Evolutionary conservation across 805 yeast genomes (phyloP), one percentile per base, ranked within the genome.

Genomic region (Cyberlindnera galapagoensis): DNA sequence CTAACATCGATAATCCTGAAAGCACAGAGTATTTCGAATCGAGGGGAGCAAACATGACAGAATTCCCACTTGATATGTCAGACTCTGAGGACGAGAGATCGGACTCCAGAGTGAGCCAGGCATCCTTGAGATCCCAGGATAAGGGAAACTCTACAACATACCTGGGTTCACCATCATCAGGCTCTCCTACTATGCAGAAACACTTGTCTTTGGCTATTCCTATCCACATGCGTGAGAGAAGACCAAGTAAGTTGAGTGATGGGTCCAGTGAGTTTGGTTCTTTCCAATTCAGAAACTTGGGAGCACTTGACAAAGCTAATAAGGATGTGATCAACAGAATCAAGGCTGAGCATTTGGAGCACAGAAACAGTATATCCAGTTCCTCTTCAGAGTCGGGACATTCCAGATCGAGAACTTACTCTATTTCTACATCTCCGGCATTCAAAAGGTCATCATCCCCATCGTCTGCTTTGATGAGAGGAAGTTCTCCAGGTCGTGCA

Each of bases 281-380:
- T 4, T 92, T 92, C 57, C 80, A 84, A 38, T 92, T 84, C 59
- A 69, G 96, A 43, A 92, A 92, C 53, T 61, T 92, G 40, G 79
- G 90, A 5, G 92, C 92, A 6, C 67, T 94, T 35, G 97, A 92
- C 46, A 83, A 82, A 47, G 97, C 95, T 7, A 92, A 92, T 52
- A 86, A 85, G 51, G 97, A 88, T 58, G 88, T 83, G 10, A 86
- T 92, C 42, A 83, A 84, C 49, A 65, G 95, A 41, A 69, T 92
- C 51, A 83, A 87, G 49, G 79, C 69, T 19, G 97, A 90, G 53
- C 94, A 85, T 54, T 44, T 79, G 42, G 56, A 56, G 24, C 65
- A 60, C 35, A 56, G 63, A 35, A 51, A 57, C n/a, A 62, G 66
- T 13, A 43, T 54, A 13, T 54, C 60, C 3, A 56, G 60, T 18